Evolutionary conservation across 805 yeast genomes (phyloP).

Genomic region (Yarrowia sp.): DNA sequence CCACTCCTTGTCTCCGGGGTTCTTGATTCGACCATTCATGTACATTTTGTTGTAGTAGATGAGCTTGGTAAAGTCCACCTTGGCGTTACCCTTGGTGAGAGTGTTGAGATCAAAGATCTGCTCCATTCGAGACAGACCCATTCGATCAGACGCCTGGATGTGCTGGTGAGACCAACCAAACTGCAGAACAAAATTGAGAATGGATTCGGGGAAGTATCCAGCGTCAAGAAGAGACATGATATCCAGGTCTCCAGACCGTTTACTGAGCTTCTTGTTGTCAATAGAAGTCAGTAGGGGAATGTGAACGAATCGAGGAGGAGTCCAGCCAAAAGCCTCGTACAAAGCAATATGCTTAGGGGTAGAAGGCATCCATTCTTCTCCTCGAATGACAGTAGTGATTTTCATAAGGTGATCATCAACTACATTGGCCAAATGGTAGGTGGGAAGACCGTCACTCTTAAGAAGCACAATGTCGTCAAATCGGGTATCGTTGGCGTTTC

Average conservation of each 20-base stretch:
- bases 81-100: slow-evolving; percentile 90
- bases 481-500: slow-evolving; percentile 64
- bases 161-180: slow-evolving; percentile 91
- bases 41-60: slow-evolving; percentile 74
- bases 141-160: slow-evolving; percentile 35
- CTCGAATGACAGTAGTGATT: slow-evolving; percentile 91
- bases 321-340: slow-evolving; percentile 84
- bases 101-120: slow-evolving; percentile 61
- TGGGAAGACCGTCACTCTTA: slow-evolving; percentile 93
- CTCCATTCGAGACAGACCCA: slow-evolving; percentile 47
- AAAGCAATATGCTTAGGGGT: slow-evolving; percentile 92
- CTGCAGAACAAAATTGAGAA: slow-evolving; percentile 80
- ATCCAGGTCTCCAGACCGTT: slow-evolving; percentile 79
- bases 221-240: slow-evolving; percentile 52
- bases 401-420: slow-evolving; percentile 92
- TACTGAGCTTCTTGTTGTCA: slow-evolving; percentile 63
- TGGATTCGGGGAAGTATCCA: slow-evolving; percentile 85
- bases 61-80: slow-evolving; percentile 77
- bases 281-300: slow-evolving; percentile 81
- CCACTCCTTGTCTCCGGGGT: slow-evolving; percentile 40
- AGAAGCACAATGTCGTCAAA: slow-evolving; percentile 86
- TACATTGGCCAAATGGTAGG: slow-evolving; percentile 95
- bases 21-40: slow-evolving; percentile 48
- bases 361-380: slow-evolving; percentile 97
- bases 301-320: slow-evolving; percentile 77